A percentile compares a stretch with the other conserved stretches of the same genome.
These are phyloP conservation scores for Yamadazyma atlantica DNA, from an alignment of 1,139 yeast species.

Conservation along the genomic window DNA sequence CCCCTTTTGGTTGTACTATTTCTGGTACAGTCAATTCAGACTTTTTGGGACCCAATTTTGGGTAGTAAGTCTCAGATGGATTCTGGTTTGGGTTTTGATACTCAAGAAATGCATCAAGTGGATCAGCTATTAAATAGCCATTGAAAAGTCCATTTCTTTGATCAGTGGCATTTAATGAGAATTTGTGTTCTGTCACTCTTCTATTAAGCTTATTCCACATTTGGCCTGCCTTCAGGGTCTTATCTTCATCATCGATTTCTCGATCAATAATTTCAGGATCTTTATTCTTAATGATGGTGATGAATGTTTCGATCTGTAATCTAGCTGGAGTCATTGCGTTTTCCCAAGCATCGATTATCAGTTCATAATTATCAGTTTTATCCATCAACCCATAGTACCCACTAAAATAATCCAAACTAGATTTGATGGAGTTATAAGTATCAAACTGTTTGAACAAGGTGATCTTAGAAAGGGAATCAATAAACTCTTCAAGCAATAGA, in stretches of 20 bases:
- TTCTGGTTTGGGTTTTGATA: slow-evolving; percentile 29
- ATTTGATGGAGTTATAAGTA: slow-evolving; percentile 27
- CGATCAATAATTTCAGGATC: slow-evolving; percentile 31
- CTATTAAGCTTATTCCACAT: slow-evolving; percentile 28
- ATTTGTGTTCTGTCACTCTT: slow-evolving; percentile 24
- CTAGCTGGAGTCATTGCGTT: slow-evolving; percentile 27
- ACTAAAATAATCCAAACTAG: slow-evolving; percentile 31
- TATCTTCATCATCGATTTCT: slow-evolving; percentile 32
- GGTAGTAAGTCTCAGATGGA: slow-evolving; percentile 31
- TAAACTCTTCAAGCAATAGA: slow-evolving; percentile 50
- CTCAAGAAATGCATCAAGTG: slow-evolving; percentile 29
- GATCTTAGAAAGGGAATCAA: slow-evolving; percentile 40
- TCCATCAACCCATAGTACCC: slow-evolving; percentile 38
- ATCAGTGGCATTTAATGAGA: slow-evolving; percentile 29
- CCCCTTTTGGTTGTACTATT: slow-evolving; percentile 3
- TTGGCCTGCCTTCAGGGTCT: slow-evolving; percentile 20
- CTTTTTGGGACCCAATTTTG: slow-evolving; percentile 21
- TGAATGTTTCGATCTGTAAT: slow-evolving; percentile 38
- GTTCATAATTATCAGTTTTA: slow-evolving; percentile 18
- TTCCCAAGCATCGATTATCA: slow-evolving; percentile 37
- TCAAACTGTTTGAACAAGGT: slow-evolving; percentile 32
- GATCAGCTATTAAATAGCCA: slow-evolving; percentile 34
- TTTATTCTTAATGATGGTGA: slow-evolving; percentile 27
- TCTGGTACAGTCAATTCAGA: slow-evolving; percentile 17
- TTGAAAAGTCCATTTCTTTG: slow-evolving; percentile 31